Evolutionary conservation across 345 rosid genomes (phyloP).

Genomic region (Populus davidiana): DNA sequence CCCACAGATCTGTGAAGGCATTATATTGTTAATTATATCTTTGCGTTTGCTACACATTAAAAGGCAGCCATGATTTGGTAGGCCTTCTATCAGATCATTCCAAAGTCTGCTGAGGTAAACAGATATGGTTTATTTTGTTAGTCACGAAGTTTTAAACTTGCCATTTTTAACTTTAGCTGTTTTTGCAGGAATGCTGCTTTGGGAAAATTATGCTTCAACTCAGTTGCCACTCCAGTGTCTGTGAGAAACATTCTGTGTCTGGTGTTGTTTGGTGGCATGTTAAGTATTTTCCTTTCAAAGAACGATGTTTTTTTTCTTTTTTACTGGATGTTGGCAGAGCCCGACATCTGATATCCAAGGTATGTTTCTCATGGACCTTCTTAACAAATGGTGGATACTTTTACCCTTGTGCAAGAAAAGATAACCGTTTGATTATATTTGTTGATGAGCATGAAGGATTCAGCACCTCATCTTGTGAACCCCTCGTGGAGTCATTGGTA

Average conservation of each 20-base stretch:
- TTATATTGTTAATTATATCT: slow-evolving; percentile 67
- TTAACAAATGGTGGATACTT: too few species aligned
- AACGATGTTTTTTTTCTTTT: too few species aligned
- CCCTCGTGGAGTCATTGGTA: slow-evolving; percentile 83
- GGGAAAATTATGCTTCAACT: slow-evolving; percentile 59
- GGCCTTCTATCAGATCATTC: slow-evolving; percentile 72
- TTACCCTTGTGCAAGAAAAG: too few species aligned
- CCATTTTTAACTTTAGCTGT: neutral
- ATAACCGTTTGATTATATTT: neutral
- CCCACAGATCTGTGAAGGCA: slow-evolving; percentile 65
- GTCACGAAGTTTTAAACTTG: slow-evolving; percentile 6
- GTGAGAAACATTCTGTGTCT: slow-evolving; percentile 68
- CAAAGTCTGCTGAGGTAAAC: slow-evolving; percentile 76
- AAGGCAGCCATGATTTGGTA: slow-evolving; percentile 77
- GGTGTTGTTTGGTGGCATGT: slow-evolving; percentile 31
- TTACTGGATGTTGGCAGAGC: too few species aligned
- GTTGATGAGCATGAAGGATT: slow-evolving; percentile 53
- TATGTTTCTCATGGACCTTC: too few species aligned
- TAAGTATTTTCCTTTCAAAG: neutral
- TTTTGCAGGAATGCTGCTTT: slow-evolving; percentile 63
- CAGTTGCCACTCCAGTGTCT: slow-evolving; percentile 67
- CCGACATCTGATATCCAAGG: too few species aligned
- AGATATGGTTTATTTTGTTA: neutral
- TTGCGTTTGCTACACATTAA: slow-evolving; percentile 81
- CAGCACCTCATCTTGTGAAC: slow-evolving; percentile 81